Base-by-base conservation (phyloP, 805 yeast genomes). In the Soucietia sequanensis region DNA sequence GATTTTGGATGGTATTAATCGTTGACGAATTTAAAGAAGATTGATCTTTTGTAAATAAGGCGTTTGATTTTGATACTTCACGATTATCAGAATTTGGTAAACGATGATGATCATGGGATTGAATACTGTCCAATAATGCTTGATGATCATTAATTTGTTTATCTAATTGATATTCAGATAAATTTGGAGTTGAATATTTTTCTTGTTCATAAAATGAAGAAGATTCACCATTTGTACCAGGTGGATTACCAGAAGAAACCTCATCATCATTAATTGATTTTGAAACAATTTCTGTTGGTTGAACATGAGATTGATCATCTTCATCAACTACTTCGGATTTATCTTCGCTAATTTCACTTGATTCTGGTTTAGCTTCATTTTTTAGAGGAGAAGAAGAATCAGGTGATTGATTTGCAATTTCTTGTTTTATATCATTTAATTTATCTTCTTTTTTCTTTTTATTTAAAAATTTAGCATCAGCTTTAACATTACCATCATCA, bases 401-500 rank as follows among this genome's bases (percentile, higher is more conserved):
- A 13, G 38, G 23, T 9, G 18, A 7, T 6, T 17, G 25, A 22
- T 23, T 19, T 22, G 33, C 37, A 34, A 31, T 32, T 12, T 38
- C 37, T 25, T 28, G 35, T 27, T 33, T 28, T n/a, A n/a, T n/a
- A n/a, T n/a, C n/a, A n/a, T n/a, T n/a, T n/a, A n/a, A n/a, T n/a
- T n/a, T n/a, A n/a, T n/a, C n/a, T n/a, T n/a, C n/a, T n/a, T n/a
- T 28, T 27, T 17, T 18, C 11, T 25, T 33, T 29, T 10, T 42
- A 41, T 14, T 37, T 35, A 6, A 43, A 39, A 58, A 69, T 42
- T 65, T 55, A 16, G 70, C 75, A 31, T 66, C 72, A n/a, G 62
- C 63, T 46, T 70, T 78, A 31, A 78, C 62, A 31, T 70, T 65
- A 1, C 84, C 86, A 30, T 66, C 63, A 9, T 65, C 64, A 46